Evolutionary conservation across 805 yeast species (phyloP), one percentile per base, ranked within the genome.

Genomic region (Saccharomycopsis schoenii): DNA sequence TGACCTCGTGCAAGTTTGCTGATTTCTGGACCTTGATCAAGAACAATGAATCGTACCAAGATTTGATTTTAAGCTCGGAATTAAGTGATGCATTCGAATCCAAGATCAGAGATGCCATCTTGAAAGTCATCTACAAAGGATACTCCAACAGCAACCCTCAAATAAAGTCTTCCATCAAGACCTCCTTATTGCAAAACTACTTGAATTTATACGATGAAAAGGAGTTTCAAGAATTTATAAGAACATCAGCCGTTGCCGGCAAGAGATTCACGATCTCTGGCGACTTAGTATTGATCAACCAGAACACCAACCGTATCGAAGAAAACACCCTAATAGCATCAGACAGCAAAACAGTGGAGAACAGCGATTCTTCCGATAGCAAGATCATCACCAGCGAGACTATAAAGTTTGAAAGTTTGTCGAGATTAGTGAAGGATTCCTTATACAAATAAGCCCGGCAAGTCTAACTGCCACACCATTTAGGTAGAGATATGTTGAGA

Each of bases 1-100:
- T 63, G 36, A 59, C 62, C 21, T 58, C 60, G 21, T 60, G 61
- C 58, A 57, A 62, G 50, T 61, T 63, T 43, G 52, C 51, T 12
- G 39, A 57, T 6, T 63, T 63, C 58, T 63, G 66, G 66, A 60
- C 41, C n/a, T 21, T 50, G 6, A 36, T 62, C 57, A 61, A 59
- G 14, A 61, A 52, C 17, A 62, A 62, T 17, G 64, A 61, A 15
- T 40, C 58, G 12, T 61, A 61, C 41, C 64, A 59, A 57, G 66
- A 63, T 29, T 58, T 63, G 41, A 36, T 61, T 15, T 60, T 59
- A 15, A 61, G 62, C 39, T 63, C 66, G 5, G 62, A 21, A 21
- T 43, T 63, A 21, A 37, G 56, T 34, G 52, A 60, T 15, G 19
- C 57, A 1, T 63, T 63, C 43, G 62, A 63, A 29, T 21, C 39